phyloP scores from a whole-genome alignment of 768 basidiomycete species.

The Nidularia pulvinata region DNA sequence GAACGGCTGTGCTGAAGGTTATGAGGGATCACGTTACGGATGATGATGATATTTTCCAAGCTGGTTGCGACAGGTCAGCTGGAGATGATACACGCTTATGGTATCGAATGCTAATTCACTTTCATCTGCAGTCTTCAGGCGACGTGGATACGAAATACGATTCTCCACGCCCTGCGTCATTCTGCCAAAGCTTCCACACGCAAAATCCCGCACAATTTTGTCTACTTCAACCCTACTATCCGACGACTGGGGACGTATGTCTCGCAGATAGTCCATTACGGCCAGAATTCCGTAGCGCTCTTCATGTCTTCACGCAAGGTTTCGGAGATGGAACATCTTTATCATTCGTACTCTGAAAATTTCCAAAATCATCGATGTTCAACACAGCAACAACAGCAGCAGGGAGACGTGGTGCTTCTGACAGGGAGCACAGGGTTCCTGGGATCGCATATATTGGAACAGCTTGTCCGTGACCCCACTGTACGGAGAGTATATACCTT shows the following conservation, averaged over 20 bases:
- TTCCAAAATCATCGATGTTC: background rate
- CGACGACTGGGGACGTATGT: conserved; percentile 4
- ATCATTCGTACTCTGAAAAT: conserved; percentile 4
- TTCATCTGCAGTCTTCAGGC: conserved; percentile 19
- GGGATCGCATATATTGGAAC: conserved; percentile 29
- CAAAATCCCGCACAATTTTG: conserved; percentile 7
- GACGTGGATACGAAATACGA: conserved; percentile 24
- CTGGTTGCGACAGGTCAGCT: conserved; percentile 33
- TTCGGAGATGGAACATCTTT: conserved; percentile 4
- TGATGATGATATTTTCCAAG: conserved; percentile 28
- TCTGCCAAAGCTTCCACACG: background rate
- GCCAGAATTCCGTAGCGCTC: background rate
- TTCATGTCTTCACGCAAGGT: background rate
- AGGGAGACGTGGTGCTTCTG: conserved; percentile 21
- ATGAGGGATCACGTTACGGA: conserved; percentile 20
- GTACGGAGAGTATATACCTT: conserved; percentile 26
- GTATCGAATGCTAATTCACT: background rate
- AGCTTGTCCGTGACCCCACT: conserved; percentile 14
- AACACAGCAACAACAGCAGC: background rate
- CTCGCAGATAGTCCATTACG: background rate
- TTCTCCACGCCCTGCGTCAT: conserved; percentile 13
- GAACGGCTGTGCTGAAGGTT: conserved; percentile 23
- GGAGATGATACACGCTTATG: background rate
- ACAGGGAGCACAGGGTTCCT: conserved; percentile 43
- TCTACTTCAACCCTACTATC: conserved; percentile 12